Percentiles rank a stretch among this genome's conserved stretches.
These are phyloP conservation scores for Penicillium coprophilum DNA, from an alignment of 495 filamentous ascomycete species.

Conservation along the genomic window DNA sequence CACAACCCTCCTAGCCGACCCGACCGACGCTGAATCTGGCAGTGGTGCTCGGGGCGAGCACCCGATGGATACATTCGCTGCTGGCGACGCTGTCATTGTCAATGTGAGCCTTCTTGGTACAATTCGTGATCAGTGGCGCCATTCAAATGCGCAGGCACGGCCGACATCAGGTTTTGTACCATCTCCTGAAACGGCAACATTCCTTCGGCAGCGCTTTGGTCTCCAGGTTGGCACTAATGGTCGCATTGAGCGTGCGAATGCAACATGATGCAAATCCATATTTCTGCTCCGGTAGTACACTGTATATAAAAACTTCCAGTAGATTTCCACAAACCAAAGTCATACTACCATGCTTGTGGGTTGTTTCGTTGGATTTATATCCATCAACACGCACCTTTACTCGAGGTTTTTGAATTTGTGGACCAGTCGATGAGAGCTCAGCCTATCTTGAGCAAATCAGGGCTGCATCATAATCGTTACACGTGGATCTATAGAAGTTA, in stretches of 20 bases:
- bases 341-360: neutral
- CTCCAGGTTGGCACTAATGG: conserved; percentile 43
- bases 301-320: conserved; percentile 5
- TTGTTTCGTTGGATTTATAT: neutral
- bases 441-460: too few species aligned
- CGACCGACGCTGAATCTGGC: conserved; percentile 30
- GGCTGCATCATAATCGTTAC: too few species aligned
- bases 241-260: conserved; percentile 36
- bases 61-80: conserved; percentile 58
- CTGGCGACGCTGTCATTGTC: conserved; percentile 67
- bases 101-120: conserved; percentile 68
- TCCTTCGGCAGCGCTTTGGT: conserved; percentile 45
- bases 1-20: conserved; percentile 48
- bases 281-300: conserved; percentile 8
- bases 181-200: conserved; percentile 43
- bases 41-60: conserved; percentile 38
- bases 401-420: neutral
- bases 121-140: conserved; percentile 62
- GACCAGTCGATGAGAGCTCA: neutral
- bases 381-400: too few species aligned
- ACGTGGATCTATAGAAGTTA: too few species aligned
- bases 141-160: conserved; percentile 29
- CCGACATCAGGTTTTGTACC: conserved; percentile 32
- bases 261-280: conserved; percentile 16
- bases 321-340: neutral